Evolutionary conservation across 2,329 filamentous ascomycete species (phyloP).

Genomic region (Fusarium transvaalense): DNA sequence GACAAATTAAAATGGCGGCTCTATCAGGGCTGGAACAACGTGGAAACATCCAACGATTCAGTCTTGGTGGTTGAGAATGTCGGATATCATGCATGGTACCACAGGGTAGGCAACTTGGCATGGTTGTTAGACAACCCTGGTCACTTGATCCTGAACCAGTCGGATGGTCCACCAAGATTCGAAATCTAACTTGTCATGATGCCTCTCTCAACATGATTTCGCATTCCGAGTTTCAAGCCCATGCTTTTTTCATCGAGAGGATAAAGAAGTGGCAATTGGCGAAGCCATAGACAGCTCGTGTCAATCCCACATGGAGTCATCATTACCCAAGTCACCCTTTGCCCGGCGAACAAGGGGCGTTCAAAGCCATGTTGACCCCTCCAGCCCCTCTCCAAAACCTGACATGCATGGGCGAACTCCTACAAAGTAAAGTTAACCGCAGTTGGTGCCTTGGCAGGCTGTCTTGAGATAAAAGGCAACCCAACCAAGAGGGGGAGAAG

Average conservation of each 20-base stretch:
- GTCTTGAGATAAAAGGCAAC: background rate
- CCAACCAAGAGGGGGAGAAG: background rate
- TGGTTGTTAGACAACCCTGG: background rate
- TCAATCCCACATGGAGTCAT: background rate
- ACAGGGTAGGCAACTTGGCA: conserved; percentile 18
- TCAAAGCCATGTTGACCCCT: background rate
- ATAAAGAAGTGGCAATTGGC: conserved; percentile 1
- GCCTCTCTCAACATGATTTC: conserved; percentile 16
- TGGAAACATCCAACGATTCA: conserved; percentile 2
- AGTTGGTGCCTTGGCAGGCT: background rate
- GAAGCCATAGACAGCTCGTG: background rate
- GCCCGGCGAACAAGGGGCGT: background rate
- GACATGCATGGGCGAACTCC: background rate
- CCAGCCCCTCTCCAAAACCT: conserved; percentile 20
- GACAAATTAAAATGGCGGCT: background rate
- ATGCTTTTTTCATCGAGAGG: conserved; percentile 9
- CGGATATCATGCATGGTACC: background rate
- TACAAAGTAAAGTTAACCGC: background rate
- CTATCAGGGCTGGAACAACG: background rate
- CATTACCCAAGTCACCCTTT: background rate
- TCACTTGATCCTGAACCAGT: background rate
- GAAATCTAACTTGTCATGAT: conserved; percentile 16
- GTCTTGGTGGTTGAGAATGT: background rate
- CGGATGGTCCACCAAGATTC: background rate
- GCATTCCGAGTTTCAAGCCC: conserved; percentile 11